Percentiles rank a stretch among this genome's conserved stretches.
phyloP scores from a whole-genome alignment of 1,284 basidiomycete species.

The Ustilago vetiveriae region DNA sequence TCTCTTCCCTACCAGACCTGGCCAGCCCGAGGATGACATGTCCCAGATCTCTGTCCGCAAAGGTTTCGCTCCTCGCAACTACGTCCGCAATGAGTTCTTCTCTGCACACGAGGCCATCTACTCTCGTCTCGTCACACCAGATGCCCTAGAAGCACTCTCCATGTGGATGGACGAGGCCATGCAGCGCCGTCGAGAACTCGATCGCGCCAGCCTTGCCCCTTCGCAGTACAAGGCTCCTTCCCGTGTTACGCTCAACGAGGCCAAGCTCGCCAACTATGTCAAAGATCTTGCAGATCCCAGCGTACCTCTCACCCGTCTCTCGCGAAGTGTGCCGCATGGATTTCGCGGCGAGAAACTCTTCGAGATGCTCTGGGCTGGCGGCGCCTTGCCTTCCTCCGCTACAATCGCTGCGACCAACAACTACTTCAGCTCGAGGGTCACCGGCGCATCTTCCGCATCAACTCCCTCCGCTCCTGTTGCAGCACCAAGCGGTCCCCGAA shows the following conservation, averaged over 20 bases:
- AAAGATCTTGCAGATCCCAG: constrained; percentile 87
- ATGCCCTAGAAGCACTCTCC: constrained; percentile 32
- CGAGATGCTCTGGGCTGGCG: constrained; percentile 78
- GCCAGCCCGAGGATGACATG: constrained; percentile 84
- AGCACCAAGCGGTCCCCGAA: constrained; percentile 77
- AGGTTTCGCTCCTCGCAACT: constrained; percentile 74
- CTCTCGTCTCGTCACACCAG: constrained; percentile 68
- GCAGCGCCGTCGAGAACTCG: constrained; percentile 35
- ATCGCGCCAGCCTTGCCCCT: constrained; percentile 18
- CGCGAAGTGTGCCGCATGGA: constrained; percentile 88
- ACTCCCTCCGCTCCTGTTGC: constrained; percentile 2
- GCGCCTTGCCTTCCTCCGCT: constrained; percentile 24
- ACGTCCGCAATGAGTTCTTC: constrained; percentile 70
- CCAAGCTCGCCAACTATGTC: constrained; percentile 87
- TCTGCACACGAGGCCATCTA: constrained; percentile 72
- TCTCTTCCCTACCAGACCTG: constrained; percentile 82
- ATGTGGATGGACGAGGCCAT: constrained; percentile 49
- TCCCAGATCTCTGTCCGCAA: constrained; percentile 80
- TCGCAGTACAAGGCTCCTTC: constrained; percentile 51
- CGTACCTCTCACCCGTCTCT: constrained; percentile 86
- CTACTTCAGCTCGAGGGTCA: constrained; percentile 13
- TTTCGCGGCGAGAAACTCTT: constrained; percentile 90
- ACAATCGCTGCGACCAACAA: constrained; percentile 2
- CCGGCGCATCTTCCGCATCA: constrained; percentile 4
- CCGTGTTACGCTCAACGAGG: constrained; percentile 87